These are phyloP conservation scores for Fraxinus excelsior DNA, from an alignment of 257 asterid species.

Conservation along the genomic window DNA sequence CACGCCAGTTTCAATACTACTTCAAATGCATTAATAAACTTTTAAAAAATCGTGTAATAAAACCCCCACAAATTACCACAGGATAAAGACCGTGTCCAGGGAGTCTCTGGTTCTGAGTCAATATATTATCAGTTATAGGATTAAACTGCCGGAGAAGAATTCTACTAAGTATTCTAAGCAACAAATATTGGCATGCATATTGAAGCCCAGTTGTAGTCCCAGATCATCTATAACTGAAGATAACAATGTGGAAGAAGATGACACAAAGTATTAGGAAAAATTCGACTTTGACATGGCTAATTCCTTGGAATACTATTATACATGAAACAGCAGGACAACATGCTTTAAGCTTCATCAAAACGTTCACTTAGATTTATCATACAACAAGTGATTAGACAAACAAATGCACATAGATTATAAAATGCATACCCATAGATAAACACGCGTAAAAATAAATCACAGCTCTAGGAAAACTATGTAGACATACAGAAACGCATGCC, in stretches of 20 bases:
- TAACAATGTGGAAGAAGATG: not conserved
- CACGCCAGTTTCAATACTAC: not conserved
- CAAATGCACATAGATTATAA: not conserved
- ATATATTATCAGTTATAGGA: not conserved
- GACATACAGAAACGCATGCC: not conserved
- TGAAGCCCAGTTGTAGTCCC: not conserved
- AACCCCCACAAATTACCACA: not conserved
- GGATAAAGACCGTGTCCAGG: not conserved
- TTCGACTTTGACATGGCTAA: constrained; percentile 7
- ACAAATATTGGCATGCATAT: not conserved
- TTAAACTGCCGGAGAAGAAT: not conserved
- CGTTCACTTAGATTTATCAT: not conserved
- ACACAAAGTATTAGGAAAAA: constrained; percentile 8
- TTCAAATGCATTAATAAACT: not conserved
- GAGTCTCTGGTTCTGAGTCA: not conserved
- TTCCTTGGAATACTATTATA: not conserved
- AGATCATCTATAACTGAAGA: not conserved
- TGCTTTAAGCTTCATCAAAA: constrained; percentile 15
- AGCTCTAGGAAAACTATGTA: not conserved
- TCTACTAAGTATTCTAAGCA: not conserved
- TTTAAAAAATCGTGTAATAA: not conserved
- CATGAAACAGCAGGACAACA: not conserved
- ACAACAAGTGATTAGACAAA: not conserved
- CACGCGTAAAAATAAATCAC: not conserved
- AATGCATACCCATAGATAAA: not conserved